Conservation (phyloP, 2,329 filamentous ascomycete species). For the Apiospora koreana region DNA sequence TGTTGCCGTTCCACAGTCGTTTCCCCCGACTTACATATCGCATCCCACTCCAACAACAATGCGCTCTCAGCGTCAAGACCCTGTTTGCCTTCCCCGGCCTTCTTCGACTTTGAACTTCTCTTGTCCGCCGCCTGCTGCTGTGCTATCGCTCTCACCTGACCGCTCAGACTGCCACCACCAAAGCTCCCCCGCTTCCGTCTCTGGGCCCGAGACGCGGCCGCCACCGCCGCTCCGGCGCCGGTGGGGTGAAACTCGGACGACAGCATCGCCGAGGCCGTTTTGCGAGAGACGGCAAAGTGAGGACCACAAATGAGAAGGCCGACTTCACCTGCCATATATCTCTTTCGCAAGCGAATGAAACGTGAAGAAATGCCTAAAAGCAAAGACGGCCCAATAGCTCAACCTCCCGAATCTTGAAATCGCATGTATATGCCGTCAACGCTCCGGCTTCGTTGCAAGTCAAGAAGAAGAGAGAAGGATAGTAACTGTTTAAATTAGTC, state of each 20-base stretch:
- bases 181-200: background rate
- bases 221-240: background rate
- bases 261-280: background rate
- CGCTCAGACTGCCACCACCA: background rate
- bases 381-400: background rate
- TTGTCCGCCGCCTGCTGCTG: background rate
- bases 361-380: background rate
- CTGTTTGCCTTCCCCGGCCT: background rate
- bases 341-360: background rate
- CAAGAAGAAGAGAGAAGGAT: background rate
- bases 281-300: background rate
- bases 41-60: constrained; percentile 9
- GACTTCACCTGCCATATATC: background rate
- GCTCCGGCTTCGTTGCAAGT: background rate
- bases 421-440: background rate
- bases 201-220: background rate
- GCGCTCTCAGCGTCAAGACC: background rate
- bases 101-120: background rate
- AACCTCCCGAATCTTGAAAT: too few relatives aligned
- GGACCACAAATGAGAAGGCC: background rate
- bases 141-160: background rate
- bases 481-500: too few relatives aligned
- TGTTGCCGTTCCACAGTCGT: too few relatives aligned
- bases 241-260: background rate
- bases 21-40: background rate